Conservation (phyloP, 1,284 basidiomycete species). For the Serendipita sp. region DNA sequence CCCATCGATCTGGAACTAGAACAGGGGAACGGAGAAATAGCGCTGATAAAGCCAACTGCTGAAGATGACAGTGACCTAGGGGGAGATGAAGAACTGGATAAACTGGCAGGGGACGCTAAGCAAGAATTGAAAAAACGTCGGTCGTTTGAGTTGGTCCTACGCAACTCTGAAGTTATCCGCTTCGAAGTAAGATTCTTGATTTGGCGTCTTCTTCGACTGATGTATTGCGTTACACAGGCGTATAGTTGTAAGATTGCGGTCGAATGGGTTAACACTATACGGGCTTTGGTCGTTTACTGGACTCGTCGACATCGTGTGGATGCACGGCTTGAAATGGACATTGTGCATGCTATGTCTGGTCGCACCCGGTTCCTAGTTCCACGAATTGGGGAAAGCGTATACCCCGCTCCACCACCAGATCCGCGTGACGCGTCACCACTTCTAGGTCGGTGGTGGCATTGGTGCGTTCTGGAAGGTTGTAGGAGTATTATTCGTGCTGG, state of each 20-base stretch:
- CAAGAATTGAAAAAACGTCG: constrained; percentile 41
- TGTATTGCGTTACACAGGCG: constrained; percentile 12
- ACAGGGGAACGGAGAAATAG: constrained; percentile 28
- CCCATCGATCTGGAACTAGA: constrained; percentile 18
- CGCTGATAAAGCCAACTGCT: constrained; percentile 25
- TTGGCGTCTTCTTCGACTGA: constrained; percentile 9
- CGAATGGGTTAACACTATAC: constrained; percentile 67
- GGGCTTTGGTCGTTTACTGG: constrained; percentile 62
- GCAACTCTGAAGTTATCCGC: constrained; percentile 51
- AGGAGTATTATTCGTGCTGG: constrained; percentile 57
- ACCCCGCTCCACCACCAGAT: constrained; percentile 36
- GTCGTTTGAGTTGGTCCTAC: constrained; percentile 63
- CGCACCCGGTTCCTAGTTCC: constrained; percentile 37
- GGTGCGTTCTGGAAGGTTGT: constrained; percentile 67
- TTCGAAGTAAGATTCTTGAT: constrained; percentile 45
- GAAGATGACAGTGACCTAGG: constrained; percentile 47
- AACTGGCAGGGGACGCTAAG: constrained; percentile 28
- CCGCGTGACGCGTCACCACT: constrained; percentile 38
- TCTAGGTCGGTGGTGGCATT: constrained; percentile 55
- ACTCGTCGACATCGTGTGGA: constrained; percentile 52
- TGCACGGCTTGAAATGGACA: constrained; percentile 64
- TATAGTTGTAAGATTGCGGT: constrained; percentile 34
- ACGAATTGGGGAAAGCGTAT: constrained; percentile 23
- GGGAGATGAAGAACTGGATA: constrained; percentile 43
- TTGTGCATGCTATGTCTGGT: constrained; percentile 37